phyloP scores from a whole-genome alignment of 2,329 filamentous ascomycete genomes.

The Epichloe aotearoae region DNA sequence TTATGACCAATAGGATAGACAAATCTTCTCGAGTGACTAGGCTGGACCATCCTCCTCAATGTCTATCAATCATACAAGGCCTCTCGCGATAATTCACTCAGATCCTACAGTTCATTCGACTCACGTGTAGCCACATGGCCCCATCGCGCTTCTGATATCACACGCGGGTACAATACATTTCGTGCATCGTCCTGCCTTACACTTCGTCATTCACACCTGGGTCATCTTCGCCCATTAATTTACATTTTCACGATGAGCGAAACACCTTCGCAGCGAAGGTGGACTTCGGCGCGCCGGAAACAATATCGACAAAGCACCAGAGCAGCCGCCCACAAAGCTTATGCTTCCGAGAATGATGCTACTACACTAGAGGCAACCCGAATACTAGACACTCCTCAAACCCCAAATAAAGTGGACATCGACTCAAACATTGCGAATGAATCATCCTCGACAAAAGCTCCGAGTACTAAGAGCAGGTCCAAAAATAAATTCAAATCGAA shows the following conservation, averaged over 20 bases:
- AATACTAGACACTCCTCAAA: constrained; percentile 26
- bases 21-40: background rate
- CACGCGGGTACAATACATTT: background rate
- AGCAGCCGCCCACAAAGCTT: constrained; percentile 35
- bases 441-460: constrained; percentile 14
- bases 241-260: constrained; percentile 3
- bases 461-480: constrained; percentile 17
- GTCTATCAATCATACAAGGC: background rate
- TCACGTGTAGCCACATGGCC: background rate
- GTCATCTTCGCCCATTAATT: background rate
- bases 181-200: background rate
- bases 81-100: background rate
- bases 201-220: background rate
- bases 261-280: constrained; percentile 5
- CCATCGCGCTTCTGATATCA: background rate
- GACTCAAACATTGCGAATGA: constrained; percentile 21
- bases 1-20: background rate
- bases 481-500: constrained; percentile 14
- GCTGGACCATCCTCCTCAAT: background rate
- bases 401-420: constrained; percentile 31
- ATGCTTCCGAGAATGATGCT: constrained; percentile 45
- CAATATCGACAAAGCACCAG: constrained; percentile 28
- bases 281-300: constrained; percentile 23
- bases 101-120: background rate
- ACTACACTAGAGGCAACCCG: constrained; percentile 18